A percentile compares a stretch with the other conserved stretches of the same genome.
Conservation (phyloP, 2,329 filamentous ascomycete species). For the Penicillium glabrum region DNA sequence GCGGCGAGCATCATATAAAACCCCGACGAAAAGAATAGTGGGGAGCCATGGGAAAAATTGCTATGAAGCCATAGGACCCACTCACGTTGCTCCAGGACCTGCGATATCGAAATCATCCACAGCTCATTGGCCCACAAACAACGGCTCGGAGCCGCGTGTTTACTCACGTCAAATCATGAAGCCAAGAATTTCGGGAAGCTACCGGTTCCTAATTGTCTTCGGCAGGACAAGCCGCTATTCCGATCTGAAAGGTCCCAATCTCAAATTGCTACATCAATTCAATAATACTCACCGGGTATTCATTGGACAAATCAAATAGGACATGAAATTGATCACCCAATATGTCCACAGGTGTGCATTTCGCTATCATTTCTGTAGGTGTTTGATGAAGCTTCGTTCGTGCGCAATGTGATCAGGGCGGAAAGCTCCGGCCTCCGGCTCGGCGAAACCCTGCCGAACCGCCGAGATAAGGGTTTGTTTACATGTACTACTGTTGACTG, state of each 20-base stretch:
- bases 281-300: too few relatives aligned
- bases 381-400: too few relatives aligned
- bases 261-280: too few relatives aligned
- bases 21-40: neutral
- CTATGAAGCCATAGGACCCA: neutral
- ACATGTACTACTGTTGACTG: too few relatives aligned
- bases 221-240: neutral
- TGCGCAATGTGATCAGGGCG: neutral
- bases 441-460: neutral
- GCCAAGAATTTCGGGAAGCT: neutral
- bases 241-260: neutral
- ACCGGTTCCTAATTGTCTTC: neutral
- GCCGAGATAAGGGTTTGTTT: neutral
- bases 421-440: neutral
- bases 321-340: too few relatives aligned
- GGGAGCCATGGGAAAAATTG: neutral
- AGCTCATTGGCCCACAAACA: too few relatives aligned
- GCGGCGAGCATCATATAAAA: neutral
- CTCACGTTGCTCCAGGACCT: too few relatives aligned
- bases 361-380: too few relatives aligned
- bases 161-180: neutral
- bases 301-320: too few relatives aligned
- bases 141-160: too few relatives aligned
- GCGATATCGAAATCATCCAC: too few relatives aligned
- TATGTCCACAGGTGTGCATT: too few relatives aligned